Evolutionary conservation across 768 basidiomycete genomes (phyloP), one percentile per base, ranked within the genome.

Genomic region (Tulasnella sp.): DNA sequence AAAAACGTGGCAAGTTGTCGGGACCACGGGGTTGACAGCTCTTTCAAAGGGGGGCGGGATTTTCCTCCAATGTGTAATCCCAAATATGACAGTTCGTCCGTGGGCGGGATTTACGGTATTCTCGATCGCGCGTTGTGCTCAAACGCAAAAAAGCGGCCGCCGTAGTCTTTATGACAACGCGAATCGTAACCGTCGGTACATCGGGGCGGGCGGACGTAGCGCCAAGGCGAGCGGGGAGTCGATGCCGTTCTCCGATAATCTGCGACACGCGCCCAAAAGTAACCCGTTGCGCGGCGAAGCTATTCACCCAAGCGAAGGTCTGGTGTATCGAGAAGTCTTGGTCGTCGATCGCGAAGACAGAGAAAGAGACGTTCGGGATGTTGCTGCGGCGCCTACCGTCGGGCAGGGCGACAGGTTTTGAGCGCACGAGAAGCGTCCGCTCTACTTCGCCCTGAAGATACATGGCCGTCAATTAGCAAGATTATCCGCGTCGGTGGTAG

Each of bases 1-100:
- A 68, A 68, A 68, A 68, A 68, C 62, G 62, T 68, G 62, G 62
- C 62, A 36, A 68, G 62, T 36, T 68, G 34, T 68, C 62, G 62
- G 40, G 62, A 68, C 62, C 31, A 27, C 8, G 56, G 62, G 62
- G 27, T 68, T 68, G 62, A 68, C 62, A 68, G 62, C 24, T 52
- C 52, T 68, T 68, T 9, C 18, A 68, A n/a, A n/a, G n/a, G n/a
- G n/a, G n/a, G 62, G 62, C 27, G 62, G 31, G 31, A 14, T 8
- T 14, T 6, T 27, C 62, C 62, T 68, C 62, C 62, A 68, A 31
- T 68, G 62, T 68, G 62, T 68, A 68, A 31, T 36, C 27, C 58
- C 62, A 68, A 31, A 24, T 24, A 27, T 68, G 9, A 31, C 34
- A 68, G 62, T 36, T 31, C 14, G 19, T 18, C 62, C 62, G 62